These are phyloP conservation scores for Discostella stelligera DNA, from an alignment of 352 stramenopile species.

Conservation along the genomic window DNA sequence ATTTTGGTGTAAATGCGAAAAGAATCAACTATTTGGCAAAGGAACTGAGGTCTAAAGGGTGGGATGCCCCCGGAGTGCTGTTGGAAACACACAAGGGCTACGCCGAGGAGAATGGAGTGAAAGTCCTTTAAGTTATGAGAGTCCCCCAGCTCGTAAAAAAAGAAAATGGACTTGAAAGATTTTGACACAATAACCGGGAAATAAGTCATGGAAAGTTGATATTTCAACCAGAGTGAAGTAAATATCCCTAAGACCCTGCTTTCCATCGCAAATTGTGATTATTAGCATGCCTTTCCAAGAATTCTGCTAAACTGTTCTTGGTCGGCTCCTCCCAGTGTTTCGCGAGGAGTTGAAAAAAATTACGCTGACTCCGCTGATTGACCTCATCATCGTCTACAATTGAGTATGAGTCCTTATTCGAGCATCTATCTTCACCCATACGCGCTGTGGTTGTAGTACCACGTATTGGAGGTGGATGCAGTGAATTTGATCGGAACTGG, in stretches of 20 bases:
- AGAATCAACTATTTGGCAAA: slow-evolving; percentile 77
- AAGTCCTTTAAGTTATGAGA: slow-evolving; percentile 22
- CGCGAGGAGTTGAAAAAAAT: slow-evolving; percentile 46
- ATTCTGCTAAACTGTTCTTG: slow-evolving; percentile 26
- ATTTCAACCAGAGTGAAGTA: neutral
- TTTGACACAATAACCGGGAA: no score
- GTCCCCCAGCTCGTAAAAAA: no score
- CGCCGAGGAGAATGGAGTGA: slow-evolving; percentile 62
- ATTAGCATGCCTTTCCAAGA: slow-evolving; percentile 42
- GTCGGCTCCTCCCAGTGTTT: slow-evolving; percentile 21
- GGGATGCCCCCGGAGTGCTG: slow-evolving; percentile 70
- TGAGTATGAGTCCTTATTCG: slow-evolving; percentile 3
- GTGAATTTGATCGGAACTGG: slow-evolving; percentile 51
- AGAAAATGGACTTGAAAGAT: neutral
- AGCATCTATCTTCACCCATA: neutral
- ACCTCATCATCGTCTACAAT: slow-evolving; percentile 45
- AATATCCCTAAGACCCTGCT: neutral
- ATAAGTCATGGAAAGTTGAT: no score
- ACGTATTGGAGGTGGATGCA: slow-evolving; percentile 70
- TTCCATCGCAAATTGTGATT: slow-evolving; percentile 42
- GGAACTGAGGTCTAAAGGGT: slow-evolving; percentile 64
- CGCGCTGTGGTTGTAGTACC: slow-evolving; percentile 40
- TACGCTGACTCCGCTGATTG: slow-evolving; percentile 40
- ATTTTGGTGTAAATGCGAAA: slow-evolving; percentile 82
- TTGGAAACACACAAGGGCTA: slow-evolving; percentile 68